phyloP scores from a whole-genome alignment of 2,329 filamentous ascomycete genomes.

The Corniculantispora saksenae region DNA sequence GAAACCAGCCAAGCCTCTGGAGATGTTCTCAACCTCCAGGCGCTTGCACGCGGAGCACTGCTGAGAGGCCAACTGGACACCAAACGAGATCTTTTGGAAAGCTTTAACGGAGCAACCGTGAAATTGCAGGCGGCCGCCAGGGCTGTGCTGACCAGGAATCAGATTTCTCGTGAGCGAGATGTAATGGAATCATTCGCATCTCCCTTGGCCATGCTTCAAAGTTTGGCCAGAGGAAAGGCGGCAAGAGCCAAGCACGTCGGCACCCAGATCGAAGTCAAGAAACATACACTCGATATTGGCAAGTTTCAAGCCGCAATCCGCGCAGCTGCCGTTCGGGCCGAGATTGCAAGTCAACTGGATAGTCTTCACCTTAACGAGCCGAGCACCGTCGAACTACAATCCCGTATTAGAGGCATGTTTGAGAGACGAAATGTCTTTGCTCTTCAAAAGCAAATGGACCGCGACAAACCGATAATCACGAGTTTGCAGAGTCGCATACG shows the following conservation, averaged over 20 bases:
- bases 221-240: constrained; percentile 47
- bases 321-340: constrained; percentile 55
- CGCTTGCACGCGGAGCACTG: constrained; percentile 67
- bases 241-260: constrained; percentile 46
- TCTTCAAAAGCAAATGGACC: constrained; percentile 57
- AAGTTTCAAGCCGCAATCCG: constrained; percentile 54
- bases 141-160: constrained; percentile 59
- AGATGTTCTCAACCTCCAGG: constrained; percentile 62
- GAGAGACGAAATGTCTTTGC: constrained; percentile 51
- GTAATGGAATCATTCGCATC: constrained; percentile 52
- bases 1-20: constrained; percentile 54
- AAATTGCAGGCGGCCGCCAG: constrained; percentile 67
- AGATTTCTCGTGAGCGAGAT: constrained; percentile 52
- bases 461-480: constrained; percentile 57
- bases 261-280: constrained; percentile 50
- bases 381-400: constrained; percentile 56
- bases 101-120: constrained; percentile 51
- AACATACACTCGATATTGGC: constrained; percentile 46
- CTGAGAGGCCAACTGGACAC: constrained; percentile 57
- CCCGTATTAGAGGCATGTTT: constrained; percentile 62
- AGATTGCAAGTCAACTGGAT: constrained; percentile 50
- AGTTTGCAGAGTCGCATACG: constrained; percentile 67
- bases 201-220: constrained; percentile 49
- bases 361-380: constrained; percentile 48
- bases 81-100: constrained; percentile 54